Conservation (phyloP, 306 rosid species). For the Ormosia semicastrata region DNA sequence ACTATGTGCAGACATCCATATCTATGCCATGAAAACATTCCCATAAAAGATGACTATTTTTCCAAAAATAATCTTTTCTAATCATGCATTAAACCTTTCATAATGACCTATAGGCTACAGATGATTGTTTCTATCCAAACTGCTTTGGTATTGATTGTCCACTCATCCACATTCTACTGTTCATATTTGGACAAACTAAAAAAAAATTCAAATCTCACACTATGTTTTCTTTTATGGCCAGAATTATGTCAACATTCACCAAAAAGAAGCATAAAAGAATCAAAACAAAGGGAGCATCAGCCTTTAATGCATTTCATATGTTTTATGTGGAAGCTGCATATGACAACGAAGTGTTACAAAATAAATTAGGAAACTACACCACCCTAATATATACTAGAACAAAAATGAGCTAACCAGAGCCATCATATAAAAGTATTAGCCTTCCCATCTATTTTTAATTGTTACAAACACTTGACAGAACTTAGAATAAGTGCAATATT, state of each 20-base stretch:
- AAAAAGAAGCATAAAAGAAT: neutral
- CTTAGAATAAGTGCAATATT: conserved; percentile 1
- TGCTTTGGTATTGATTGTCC: neutral
- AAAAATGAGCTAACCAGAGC: conserved; percentile 14
- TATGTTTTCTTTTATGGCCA: neutral
- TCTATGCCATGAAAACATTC: too few species aligned
- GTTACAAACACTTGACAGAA: conserved; percentile 32
- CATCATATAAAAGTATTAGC: conserved; percentile 9
- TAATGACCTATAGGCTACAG: neutral
- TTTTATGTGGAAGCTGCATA: neutral
- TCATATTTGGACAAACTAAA: neutral
- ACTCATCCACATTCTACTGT: neutral
- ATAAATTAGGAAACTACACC: neutral
- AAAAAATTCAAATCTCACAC: neutral
- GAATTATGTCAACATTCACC: neutral
- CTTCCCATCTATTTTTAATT: conserved; percentile 25
- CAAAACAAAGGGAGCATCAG: neutral
- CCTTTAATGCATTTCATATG: neutral
- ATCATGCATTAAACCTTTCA: too few species aligned
- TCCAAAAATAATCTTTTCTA: too few species aligned
- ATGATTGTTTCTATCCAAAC: neutral
- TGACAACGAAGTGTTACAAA: conserved; percentile 11
- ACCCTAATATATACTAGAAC: conserved; percentile 9
- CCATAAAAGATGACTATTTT: too few species aligned
- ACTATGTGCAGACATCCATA: too few species aligned